Evolutionary conservation across 441 rosid genomes (phyloP).

Genomic region (Eruca vesicaria): DNA sequence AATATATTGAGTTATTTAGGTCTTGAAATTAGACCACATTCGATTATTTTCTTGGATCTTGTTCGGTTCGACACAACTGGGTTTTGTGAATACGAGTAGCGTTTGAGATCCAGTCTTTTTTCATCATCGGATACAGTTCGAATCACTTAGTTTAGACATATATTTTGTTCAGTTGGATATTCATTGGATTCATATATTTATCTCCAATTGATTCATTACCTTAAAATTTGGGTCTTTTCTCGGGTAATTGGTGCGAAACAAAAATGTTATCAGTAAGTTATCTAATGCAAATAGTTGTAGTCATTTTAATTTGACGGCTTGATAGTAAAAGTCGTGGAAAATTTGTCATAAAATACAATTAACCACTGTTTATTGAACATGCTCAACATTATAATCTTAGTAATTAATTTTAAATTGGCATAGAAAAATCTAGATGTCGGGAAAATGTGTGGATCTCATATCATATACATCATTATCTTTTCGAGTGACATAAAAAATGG

Average conservation of each 20-base stretch:
- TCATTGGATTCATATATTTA: no score
- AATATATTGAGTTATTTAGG: background rate
- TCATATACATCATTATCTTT: constrained; percentile 28
- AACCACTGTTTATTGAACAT: background rate
- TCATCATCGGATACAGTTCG: background rate
- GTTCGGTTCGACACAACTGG: background rate
- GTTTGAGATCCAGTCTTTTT: background rate
- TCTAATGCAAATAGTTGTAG: background rate
- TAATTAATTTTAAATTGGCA: background rate
- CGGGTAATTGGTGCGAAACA: background rate
- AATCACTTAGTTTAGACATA: no score
- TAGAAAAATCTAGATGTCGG: constrained; percentile 11
- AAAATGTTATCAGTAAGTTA: background rate
- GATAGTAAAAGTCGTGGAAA: background rate
- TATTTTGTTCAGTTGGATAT: no score
- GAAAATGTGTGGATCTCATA: constrained; percentile 16
- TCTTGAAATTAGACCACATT: background rate
- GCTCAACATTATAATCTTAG: background rate
- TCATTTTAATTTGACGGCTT: background rate
- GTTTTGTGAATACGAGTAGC: background rate
- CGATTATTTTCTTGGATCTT: background rate
- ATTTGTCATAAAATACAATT: background rate
- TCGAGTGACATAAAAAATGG: constrained; percentile 12
- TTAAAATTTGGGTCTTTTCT: background rate
- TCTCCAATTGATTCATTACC: no score